Percentiles rank a stretch among this genome's conserved stretches.
phyloP scores from a whole-genome alignment of 306 rosid species.

The Vicia villosa region DNA sequence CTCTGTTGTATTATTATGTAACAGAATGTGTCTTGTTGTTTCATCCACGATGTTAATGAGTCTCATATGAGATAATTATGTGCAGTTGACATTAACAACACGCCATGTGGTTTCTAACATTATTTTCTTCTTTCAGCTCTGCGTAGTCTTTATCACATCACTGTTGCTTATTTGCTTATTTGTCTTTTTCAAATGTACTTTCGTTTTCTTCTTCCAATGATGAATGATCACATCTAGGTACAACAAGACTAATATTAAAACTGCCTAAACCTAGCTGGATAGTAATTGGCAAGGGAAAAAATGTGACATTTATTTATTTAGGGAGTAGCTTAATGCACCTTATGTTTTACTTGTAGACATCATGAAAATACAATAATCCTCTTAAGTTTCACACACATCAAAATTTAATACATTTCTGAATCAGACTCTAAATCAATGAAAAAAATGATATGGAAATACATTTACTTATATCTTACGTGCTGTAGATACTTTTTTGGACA shows the following conservation, averaged over 20 bases:
- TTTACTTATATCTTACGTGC: too few relatives aligned
- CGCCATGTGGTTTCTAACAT: conserved; percentile 34
- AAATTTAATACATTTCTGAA: too few relatives aligned
- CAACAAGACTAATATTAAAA: not conserved
- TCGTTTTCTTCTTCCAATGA: not conserved
- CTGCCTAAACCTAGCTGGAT: too few relatives aligned
- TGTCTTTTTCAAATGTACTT: not conserved
- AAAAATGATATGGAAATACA: too few relatives aligned
- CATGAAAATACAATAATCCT: too few relatives aligned
- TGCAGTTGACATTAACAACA: conserved; percentile 23
- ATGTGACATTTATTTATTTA: too few relatives aligned
- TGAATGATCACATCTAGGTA: not conserved
- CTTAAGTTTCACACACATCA: too few relatives aligned
- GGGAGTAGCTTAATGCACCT: too few relatives aligned
- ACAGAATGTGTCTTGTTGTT: not conserved
- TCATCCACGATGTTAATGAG: conserved; percentile 9
- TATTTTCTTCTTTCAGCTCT: conserved; percentile 12
- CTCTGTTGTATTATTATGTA: not conserved
- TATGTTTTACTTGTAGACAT: too few relatives aligned
- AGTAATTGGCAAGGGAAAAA: too few relatives aligned
- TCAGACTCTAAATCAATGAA: too few relatives aligned
- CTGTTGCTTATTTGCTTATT: not conserved
- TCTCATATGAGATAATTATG: conserved; percentile 17
- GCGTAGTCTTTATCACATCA: conserved; percentile 3
- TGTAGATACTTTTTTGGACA: too few relatives aligned